Percentiles rank a stretch among this genome's conserved stretches.
These are phyloP conservation scores for Fusarium guadeloupense DNA, from an alignment of 2,329 filamentous ascomycete species.

Conservation along the genomic window DNA sequence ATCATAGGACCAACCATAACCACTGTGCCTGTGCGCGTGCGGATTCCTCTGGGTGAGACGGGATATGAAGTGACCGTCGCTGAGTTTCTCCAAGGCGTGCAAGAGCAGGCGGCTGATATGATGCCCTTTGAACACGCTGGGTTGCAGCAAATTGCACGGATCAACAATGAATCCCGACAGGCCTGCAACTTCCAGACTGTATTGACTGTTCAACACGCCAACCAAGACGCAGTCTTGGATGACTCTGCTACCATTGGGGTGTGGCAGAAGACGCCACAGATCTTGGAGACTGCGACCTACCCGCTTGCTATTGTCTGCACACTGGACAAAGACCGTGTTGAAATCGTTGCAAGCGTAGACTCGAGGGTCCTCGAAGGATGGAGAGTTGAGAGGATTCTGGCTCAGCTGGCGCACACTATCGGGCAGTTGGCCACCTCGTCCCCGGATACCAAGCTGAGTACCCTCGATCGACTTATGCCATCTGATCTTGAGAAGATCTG, in stretches of 20 bases:
- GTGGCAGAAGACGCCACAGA: neutral
- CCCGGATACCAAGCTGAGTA: neutral
- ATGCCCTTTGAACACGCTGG: conserved; percentile 18
- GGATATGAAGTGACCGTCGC: neutral
- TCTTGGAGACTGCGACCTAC: conserved; percentile 12
- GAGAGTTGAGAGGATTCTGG: conserved; percentile 3
- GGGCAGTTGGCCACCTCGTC: neutral
- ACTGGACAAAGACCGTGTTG: neutral
- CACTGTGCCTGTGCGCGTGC: neutral
- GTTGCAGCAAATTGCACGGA: conserved; percentile 5
- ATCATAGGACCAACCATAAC: conserved; percentile 3
- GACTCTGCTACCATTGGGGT: conserved; percentile 1
- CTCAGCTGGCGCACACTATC: conserved; percentile 2
- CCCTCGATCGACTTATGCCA: neutral
- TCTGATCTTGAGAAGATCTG: conserved; percentile 4
- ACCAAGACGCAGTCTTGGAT: neutral
- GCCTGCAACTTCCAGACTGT: conserved; percentile 13
- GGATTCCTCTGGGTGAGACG: neutral
- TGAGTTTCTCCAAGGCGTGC: conserved; percentile 9
- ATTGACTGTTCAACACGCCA: conserved; percentile 3
- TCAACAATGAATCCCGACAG: conserved; percentile 4
- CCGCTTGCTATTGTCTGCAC: conserved; percentile 15
- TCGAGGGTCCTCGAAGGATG: conserved; percentile 1
- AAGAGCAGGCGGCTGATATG: conserved; percentile 17
- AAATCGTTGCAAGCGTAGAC: conserved; percentile 2